Evolutionary conservation across 2,329 filamentous ascomycete species (phyloP).

Genomic region (Sporothrix dimorphospora): DNA sequence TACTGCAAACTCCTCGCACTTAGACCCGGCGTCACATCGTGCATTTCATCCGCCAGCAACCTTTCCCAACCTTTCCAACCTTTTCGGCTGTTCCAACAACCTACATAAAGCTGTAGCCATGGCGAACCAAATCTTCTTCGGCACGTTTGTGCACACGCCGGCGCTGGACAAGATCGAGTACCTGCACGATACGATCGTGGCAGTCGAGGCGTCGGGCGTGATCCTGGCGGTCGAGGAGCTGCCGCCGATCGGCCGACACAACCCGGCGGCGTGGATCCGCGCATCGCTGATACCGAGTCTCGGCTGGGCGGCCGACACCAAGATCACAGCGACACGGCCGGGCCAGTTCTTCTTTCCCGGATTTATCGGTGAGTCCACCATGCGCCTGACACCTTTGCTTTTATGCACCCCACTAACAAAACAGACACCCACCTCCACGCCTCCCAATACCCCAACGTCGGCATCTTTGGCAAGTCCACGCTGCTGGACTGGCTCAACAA

Average conservation of each 20-base stretch:
- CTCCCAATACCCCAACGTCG: conserved; percentile 90
- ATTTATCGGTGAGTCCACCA: conserved; percentile 65
- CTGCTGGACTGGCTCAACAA: conserved; percentile 90
- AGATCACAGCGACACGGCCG: conserved; percentile 39
- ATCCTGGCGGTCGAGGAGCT: conserved; percentile 53
- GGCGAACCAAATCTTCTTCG: conserved; percentile 53
- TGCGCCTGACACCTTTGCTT: not conserved
- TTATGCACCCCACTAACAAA: not conserved
- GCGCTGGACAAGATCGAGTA: conserved; percentile 54
- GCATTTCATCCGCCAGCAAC: not conserved
- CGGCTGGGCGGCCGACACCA: conserved; percentile 49
- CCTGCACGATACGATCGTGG: conserved; percentile 54
- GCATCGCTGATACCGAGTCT: conserved; percentile 46
- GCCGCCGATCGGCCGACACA: conserved; percentile 19
- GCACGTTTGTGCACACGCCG: conserved; percentile 60
- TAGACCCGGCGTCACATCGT: not conserved
- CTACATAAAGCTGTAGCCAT: conserved; percentile 16
- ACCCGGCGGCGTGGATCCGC: conserved; percentile 31
- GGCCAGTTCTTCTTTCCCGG: conserved; percentile 82
- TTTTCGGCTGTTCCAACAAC: not conserved
- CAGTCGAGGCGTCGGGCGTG: conserved; percentile 53
- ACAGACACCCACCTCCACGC: conserved; percentile 94
- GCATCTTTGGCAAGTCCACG: conserved; percentile 91
- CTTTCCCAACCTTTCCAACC: not conserved
- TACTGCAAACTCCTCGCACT: not conserved